Conservation (phyloP, 192 early-diverging fungal genomes). For the Entomortierella chlamydospora region DNA sequence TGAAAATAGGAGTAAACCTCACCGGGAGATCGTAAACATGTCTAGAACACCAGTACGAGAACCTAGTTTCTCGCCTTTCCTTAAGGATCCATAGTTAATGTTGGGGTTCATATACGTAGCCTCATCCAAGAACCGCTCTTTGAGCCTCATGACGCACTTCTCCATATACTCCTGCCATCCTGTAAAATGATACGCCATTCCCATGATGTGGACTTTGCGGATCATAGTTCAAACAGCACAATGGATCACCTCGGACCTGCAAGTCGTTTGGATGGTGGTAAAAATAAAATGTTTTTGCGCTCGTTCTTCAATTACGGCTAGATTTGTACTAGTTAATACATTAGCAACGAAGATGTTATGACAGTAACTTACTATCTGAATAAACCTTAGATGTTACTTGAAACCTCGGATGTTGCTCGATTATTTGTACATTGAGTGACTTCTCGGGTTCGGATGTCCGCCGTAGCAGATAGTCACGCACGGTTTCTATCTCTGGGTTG, state of each 20-base stretch:
- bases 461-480: slow-evolving; percentile 57
- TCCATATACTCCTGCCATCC: slow-evolving; percentile 59
- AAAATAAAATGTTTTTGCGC: too few relatives aligned
- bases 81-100: slow-evolving; percentile 64
- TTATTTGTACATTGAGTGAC: too few relatives aligned
- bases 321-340: too few relatives aligned
- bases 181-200: slow-evolving; percentile 68
- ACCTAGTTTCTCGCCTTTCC: slow-evolving; percentile 57
- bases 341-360: too few relatives aligned
- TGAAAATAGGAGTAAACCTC: background rate
- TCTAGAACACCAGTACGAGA: slow-evolving; percentile 58
- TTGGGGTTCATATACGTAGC: slow-evolving; percentile 71
- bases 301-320: too few relatives aligned
- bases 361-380: too few relatives aligned
- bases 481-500: slow-evolving; percentile 65
- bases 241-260: too few relatives aligned
- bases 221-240: slow-evolving; percentile 59
- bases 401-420: too few relatives aligned
- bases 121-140: slow-evolving; percentile 68
- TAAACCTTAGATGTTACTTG: too few relatives aligned
- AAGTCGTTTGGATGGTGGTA: too few relatives aligned
- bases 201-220: slow-evolving; percentile 57
- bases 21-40: slow-evolving; percentile 60
- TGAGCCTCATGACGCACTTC: slow-evolving; percentile 53
- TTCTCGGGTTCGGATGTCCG: too few relatives aligned